Evolutionary conservation across 169 alveolate species (phyloP).

Genomic region (Besnoitia besnoiti): DNA sequence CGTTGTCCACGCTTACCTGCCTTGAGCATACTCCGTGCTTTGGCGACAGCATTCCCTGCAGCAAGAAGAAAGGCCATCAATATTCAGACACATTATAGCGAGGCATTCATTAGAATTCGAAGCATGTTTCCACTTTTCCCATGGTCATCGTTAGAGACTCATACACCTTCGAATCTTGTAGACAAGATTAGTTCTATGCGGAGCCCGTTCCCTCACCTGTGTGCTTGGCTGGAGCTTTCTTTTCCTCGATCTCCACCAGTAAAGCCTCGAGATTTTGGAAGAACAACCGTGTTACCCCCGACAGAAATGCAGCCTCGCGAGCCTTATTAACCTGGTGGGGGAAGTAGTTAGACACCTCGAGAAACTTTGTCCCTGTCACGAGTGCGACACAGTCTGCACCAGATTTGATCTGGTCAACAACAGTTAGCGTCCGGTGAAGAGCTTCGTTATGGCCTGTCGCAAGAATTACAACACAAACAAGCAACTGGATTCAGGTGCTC

Average conservation of each 20-base stretch:
- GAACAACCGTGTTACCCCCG: not conserved
- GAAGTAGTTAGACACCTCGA: not conserved
- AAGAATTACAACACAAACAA: too few species aligned
- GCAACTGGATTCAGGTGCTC: too few species aligned
- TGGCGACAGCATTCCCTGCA: not conserved
- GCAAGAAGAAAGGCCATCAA: not conserved
- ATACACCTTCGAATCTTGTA: not conserved
- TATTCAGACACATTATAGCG: too few species aligned
- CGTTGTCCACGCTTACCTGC: not conserved
- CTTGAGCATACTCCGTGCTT: not conserved
- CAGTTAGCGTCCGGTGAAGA: not conserved
- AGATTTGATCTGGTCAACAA: not conserved
- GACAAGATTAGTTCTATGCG: not conserved
- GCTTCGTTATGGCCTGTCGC: not conserved
- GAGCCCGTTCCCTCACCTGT: not conserved
- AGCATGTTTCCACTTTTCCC: too few species aligned
- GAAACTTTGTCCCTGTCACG: not conserved
- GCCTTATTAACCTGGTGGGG: not conserved
- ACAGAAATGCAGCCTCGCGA: not conserved
- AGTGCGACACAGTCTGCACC: not conserved
- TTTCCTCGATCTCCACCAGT: not conserved
- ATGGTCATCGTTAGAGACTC: too few species aligned
- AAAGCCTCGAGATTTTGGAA: not conserved
- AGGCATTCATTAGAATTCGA: too few species aligned
- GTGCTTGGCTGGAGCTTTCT: not conserved